Conservation (phyloP, 306 rosid species). For the Mimosa pudica region DNA sequence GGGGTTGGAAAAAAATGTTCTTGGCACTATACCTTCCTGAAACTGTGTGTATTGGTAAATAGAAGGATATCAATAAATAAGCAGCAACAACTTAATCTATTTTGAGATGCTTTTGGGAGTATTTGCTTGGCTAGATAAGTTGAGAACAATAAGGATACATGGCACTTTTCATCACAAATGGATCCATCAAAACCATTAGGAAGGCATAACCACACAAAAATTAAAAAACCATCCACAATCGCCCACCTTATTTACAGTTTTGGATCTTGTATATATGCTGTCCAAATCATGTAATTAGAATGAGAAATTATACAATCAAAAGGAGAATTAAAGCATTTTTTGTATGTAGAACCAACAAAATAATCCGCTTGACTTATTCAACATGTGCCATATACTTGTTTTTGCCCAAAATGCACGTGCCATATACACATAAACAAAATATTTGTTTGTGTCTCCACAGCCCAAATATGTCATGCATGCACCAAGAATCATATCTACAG, state of each 20-base stretch:
- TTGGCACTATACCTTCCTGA: too few relatives aligned
- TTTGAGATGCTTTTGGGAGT: too few relatives aligned
- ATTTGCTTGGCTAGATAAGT: too few relatives aligned
- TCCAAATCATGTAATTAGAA: not conserved
- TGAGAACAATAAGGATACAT: conserved; percentile 23
- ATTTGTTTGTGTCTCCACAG: not conserved
- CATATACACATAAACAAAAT: not conserved
- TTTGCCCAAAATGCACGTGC: not conserved
- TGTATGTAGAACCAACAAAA: conserved; percentile 6
- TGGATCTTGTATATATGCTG: not conserved
- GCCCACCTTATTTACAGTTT: conserved; percentile 4
- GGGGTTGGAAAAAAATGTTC: too few relatives aligned
- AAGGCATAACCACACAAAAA: conserved; percentile 21
- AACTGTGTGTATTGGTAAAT: too few relatives aligned
- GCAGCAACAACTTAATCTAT: too few relatives aligned
- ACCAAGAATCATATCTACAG: not conserved
- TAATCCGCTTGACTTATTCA: conserved; percentile 15
- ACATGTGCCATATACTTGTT: not conserved
- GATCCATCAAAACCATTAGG: not conserved
- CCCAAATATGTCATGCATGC: not conserved
- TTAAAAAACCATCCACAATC: not conserved
- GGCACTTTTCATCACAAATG: conserved; percentile 27
- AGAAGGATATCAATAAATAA: too few relatives aligned
- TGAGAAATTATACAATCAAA: not conserved
- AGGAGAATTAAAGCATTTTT: not conserved